A percentile compares a stretch with the other conserved stretches of the same genome.
phyloP scores from a whole-genome alignment of 2,329 filamentous ascomycete species.

The Curvularia hawaiiensis region DNA sequence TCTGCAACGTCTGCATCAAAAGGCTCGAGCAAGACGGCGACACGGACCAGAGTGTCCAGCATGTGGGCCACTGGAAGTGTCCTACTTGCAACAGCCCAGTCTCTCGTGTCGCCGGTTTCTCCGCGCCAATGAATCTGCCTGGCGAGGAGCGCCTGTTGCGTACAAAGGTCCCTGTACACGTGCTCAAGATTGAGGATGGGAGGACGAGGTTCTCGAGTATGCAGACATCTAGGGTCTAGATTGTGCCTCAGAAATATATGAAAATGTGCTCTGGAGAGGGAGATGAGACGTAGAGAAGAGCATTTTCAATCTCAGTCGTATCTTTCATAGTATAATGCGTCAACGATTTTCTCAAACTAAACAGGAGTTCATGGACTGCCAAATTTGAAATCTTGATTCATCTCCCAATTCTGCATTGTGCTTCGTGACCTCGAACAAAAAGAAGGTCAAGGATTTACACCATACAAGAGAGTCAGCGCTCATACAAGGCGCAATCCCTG shows the following conservation, averaged over 20 bases:
- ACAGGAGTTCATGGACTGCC: background rate
- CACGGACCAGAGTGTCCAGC: background rate
- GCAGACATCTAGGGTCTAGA: background rate
- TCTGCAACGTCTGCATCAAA: constrained; percentile 1
- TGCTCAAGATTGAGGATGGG: background rate
- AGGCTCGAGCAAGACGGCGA: background rate
- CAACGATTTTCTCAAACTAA: background rate
- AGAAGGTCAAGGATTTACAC: background rate
- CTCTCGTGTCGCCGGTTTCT: constrained; percentile 3
- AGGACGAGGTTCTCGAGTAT: background rate
- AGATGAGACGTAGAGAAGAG: background rate
- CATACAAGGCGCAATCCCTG: background rate
- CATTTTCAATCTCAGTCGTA: background rate
- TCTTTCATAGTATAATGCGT: background rate
- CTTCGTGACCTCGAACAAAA: background rate
- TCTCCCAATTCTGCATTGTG: background rate
- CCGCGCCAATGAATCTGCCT: background rate
- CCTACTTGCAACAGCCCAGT: background rate
- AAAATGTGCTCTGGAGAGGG: background rate
- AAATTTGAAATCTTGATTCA: no score
- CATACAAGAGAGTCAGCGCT: background rate
- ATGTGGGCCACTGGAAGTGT: background rate
- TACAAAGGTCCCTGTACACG: background rate
- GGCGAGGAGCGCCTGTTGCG: constrained; percentile 2
- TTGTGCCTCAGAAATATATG: no score